These are phyloP conservation scores for Colletotrichum eremochloae DNA, from an alignment of 2,329 filamentous ascomycete species.

Conservation along the genomic window DNA sequence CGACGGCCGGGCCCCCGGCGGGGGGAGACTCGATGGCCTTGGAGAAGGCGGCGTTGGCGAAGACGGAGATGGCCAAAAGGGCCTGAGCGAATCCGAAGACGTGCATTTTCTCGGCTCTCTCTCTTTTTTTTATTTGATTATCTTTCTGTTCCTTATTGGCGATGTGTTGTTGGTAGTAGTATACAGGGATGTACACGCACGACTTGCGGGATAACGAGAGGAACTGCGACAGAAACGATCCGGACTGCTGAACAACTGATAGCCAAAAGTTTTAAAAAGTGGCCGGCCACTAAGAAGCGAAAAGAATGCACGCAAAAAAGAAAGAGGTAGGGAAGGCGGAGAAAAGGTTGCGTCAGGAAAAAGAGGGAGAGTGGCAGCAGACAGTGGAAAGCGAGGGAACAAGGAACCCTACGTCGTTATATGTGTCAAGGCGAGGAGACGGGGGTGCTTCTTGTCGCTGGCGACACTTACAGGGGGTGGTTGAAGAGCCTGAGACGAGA, in stretches of 20 bases:
- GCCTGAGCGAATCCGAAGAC: constrained; percentile 32
- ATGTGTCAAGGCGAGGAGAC: neutral
- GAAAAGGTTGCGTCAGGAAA: constrained; percentile 22
- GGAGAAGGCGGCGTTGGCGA: constrained; percentile 25
- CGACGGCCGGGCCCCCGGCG: constrained; percentile 15
- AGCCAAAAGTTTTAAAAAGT: constrained; percentile 29
- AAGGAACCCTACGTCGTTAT: constrained; percentile 29
- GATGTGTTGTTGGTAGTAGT: neutral
- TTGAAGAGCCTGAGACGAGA: constrained; percentile 41
- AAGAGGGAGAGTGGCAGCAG: constrained; percentile 18
- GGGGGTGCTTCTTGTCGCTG: constrained; percentile 15
- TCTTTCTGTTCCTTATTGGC: neutral
- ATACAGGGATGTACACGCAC: neutral
- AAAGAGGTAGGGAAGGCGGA: neutral
- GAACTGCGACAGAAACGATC: constrained; percentile 20
- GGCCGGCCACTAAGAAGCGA: constrained; percentile 42
- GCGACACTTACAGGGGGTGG: constrained; percentile 5
- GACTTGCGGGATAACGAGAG: constrained; percentile 9
- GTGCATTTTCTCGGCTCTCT: constrained; percentile 27
- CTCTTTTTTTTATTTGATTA: neutral
- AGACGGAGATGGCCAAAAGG: constrained; percentile 37
- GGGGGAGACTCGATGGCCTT: constrained; percentile 9
- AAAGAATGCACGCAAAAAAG: constrained; percentile 6
- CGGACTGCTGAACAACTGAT: constrained; percentile 2
- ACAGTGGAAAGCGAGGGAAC: constrained; percentile 11